Conservation (phyloP, 352 stramenopile genomes). For the Globisporangium takayamanum region DNA sequence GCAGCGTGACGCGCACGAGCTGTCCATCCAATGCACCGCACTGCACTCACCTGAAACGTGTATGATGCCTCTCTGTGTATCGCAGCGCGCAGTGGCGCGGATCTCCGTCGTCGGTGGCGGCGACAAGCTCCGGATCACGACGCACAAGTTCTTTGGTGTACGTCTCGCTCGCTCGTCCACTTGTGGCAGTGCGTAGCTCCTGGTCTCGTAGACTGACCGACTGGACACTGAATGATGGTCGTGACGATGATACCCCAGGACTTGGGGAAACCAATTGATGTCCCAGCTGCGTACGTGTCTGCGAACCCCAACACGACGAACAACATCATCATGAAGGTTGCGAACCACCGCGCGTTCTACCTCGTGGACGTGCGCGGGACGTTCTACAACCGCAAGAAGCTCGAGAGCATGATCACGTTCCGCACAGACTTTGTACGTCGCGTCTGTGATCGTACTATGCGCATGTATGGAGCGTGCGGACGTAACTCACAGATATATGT, state of each 20-base stretch:
- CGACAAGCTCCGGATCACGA: constrained; percentile 80
- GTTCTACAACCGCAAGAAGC: constrained; percentile 84
- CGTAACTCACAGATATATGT: too few species aligned
- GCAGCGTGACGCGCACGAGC: background rate
- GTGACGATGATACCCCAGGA: constrained; percentile 23
- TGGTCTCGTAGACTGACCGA: background rate
- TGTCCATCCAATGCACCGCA: background rate
- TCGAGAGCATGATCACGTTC: constrained; percentile 85
- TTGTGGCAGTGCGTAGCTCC: background rate
- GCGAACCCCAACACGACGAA: constrained; percentile 79
- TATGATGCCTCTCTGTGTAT: background rate
- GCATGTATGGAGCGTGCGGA: background rate
- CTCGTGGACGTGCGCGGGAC: constrained; percentile 72
- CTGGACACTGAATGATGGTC: background rate
- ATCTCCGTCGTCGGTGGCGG: constrained; percentile 73
- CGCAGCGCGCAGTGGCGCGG: constrained; percentile 62
- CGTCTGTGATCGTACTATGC: background rate
- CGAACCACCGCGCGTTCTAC: constrained; percentile 65
- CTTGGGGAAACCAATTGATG: constrained; percentile 53
- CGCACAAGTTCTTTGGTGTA: constrained; percentile 87
- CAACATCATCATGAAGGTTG: constrained; percentile 84
- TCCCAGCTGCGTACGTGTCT: constrained; percentile 61
- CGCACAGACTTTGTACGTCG: constrained; percentile 67
- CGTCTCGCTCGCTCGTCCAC: constrained; percentile 1
- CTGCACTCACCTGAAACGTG: background rate